Evolutionary conservation across 257 asterid genomes (phyloP).

Genomic region (Misopates orontium): DNA sequence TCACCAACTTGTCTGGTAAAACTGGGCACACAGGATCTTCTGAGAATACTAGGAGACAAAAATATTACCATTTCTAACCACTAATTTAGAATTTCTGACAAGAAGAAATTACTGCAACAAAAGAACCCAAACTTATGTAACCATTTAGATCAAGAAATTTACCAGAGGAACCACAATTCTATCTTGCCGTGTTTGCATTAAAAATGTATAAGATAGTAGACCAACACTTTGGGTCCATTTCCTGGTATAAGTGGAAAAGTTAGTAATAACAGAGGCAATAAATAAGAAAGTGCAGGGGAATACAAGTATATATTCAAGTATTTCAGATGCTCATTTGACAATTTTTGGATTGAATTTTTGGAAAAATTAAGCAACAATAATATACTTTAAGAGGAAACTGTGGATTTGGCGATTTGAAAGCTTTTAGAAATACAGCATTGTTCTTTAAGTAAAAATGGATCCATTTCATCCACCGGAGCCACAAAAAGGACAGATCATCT

Average conservation of each 20-base stretch:
- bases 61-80: conserved; percentile 18
- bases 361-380: too few species aligned
- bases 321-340: neutral
- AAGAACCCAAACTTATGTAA: conserved; percentile 7
- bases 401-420: too few species aligned
- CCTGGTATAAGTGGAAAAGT: conserved; percentile 46
- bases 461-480: too few species aligned
- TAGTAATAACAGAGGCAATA: conserved; percentile 11
- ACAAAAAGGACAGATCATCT: too few species aligned
- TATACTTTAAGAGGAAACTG: too few species aligned
- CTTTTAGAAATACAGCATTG: too few species aligned
- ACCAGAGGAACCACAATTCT: conserved; percentile 97
- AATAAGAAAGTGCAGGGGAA: conserved; percentile 16
- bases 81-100: conserved; percentile 2
- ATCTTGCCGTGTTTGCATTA: conserved; percentile 71
- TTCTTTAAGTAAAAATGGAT: too few species aligned
- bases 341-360: too few species aligned
- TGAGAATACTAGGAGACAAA: neutral
- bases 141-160: conserved; percentile 38
- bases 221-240: conserved; percentile 84
- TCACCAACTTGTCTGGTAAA: conserved; percentile 8
- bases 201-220: conserved; percentile 86
- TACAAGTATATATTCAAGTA: neutral
- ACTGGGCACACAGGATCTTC: conserved; percentile 13
- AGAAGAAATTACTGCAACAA: conserved; percentile 11